Percentiles rank a stretch among this genome's conserved stretches.
Evolutionary conservation across 1,284 basidiomycete species (phyloP).

Genomic region (Mycosarcoma mackinlayi): DNA sequence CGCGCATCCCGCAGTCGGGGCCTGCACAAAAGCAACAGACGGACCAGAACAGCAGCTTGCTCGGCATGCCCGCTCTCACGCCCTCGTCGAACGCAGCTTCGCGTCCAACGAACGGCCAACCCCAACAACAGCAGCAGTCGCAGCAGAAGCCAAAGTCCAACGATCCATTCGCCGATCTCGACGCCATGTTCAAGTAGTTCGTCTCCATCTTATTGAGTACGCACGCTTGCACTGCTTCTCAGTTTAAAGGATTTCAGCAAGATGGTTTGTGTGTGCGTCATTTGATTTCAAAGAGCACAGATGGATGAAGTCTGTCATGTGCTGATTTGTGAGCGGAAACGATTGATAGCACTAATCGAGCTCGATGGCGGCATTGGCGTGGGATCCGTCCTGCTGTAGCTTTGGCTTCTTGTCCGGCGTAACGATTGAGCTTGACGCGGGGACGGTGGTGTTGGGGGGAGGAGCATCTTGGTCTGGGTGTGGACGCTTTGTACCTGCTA

Average conservation of each 20-base stretch:
- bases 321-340: background rate
- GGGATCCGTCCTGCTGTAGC: constrained; percentile 8
- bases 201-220: no score
- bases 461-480: constrained; percentile 14
- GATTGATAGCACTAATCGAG: constrained; percentile 14
- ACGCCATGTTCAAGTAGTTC: constrained; percentile 56
- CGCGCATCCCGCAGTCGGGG: constrained; percentile 19
- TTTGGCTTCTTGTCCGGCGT: constrained; percentile 25
- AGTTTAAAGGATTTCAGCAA: no score
- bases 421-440: background rate
- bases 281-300: no score
- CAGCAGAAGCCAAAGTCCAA: constrained; percentile 28
- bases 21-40: background rate
- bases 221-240: no score
- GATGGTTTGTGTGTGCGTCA: no score
- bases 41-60: constrained; percentile 8
- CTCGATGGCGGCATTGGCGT: constrained; percentile 13
- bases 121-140: constrained; percentile 9
- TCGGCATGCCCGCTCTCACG: constrained; percentile 24
- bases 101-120: constrained; percentile 11
- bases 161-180: constrained; percentile 64
- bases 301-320: no score
- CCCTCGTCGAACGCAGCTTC: constrained; percentile 11
- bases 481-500: constrained; percentile 26
- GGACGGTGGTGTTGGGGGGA: background rate